Conservation (phyloP, 2,329 filamentous ascomycete genomes). For the Fusarium sp. region DNA sequence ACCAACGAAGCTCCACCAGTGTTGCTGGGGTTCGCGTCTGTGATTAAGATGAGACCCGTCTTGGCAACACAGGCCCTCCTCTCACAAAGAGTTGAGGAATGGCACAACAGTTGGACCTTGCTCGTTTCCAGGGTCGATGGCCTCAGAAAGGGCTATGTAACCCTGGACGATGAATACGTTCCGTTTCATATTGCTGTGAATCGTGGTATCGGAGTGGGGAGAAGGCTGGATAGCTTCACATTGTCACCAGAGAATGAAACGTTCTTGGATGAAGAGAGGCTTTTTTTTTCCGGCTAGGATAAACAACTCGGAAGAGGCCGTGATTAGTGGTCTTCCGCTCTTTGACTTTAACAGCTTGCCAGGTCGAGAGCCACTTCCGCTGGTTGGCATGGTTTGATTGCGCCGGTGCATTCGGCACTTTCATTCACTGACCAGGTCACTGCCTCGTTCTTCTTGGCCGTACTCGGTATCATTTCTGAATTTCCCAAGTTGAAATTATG, state of each 20-base stretch:
- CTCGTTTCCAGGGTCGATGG: constrained; percentile 9
- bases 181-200: constrained; percentile 30
- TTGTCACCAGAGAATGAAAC: constrained; percentile 13
- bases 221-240: constrained; percentile 6
- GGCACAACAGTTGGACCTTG: constrained; percentile 35
- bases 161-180: constrained; percentile 27
- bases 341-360: not conserved
- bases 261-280: constrained; percentile 9
- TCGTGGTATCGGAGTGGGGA: constrained; percentile 20
- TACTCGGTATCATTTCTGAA: constrained; percentile 12
- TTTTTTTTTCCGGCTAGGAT: not conserved
- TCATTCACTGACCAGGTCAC: constrained; percentile 11
- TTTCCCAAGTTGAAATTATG: constrained; percentile 1
- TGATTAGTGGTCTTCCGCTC: not conserved
- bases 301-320: not conserved
- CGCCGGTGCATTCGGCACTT: constrained; percentile 28
- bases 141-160: constrained; percentile 29
- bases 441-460: constrained; percentile 17
- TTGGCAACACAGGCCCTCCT: constrained; percentile 34
- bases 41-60: constrained; percentile 47
- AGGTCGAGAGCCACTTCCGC: constrained; percentile 15
- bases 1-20: constrained; percentile 32
- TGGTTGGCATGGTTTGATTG: constrained; percentile 38
- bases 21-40: constrained; percentile 27
- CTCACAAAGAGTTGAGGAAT: constrained; percentile 40